Conservation (phyloP, 371 early-diverging fungal species). For the Astathelohania contejeani region DNA sequence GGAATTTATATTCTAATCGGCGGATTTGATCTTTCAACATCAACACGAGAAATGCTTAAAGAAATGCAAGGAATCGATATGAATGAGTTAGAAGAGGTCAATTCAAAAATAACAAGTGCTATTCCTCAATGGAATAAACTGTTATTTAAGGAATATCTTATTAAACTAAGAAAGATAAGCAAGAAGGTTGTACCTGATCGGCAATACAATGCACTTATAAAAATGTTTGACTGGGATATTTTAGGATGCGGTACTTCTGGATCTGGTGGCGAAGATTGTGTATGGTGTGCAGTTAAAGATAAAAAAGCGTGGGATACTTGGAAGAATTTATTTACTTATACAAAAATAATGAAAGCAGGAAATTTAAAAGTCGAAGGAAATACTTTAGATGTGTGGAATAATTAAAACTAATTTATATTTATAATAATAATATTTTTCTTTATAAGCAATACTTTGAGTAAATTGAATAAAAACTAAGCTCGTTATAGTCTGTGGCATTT, state of each 20-base stretch:
- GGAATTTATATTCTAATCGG: slow-evolving; percentile 8
- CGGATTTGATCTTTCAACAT: slow-evolving; percentile 7
- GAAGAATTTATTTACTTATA: no score
- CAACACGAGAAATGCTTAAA: slow-evolving; percentile 14
- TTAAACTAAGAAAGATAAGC: slow-evolving; percentile 1
- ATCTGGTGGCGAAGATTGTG: slow-evolving; percentile 29
- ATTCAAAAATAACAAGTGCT: no score
- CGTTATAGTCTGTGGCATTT: no score
- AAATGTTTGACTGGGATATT: slow-evolving; percentile 11
- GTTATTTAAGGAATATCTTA: slow-evolving; percentile 19
- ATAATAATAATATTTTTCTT: no score
- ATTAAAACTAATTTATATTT: no score
- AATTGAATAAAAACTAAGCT: no score
- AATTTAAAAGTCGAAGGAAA: no score
- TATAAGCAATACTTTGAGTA: no score
- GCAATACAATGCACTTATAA: slow-evolving; percentile 19
- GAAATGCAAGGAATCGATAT: neutral
- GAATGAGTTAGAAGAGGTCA: no score
- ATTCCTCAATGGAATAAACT: no score
- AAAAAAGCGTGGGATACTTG: neutral
- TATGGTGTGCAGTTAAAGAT: slow-evolving; percentile 19
- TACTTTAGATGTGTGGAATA: no score
- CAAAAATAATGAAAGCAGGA: no score
- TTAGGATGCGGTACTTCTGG: slow-evolving; percentile 28
- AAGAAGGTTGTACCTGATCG: slow-evolving; percentile 11